Evolutionary conservation across 345 rosid species (phyloP).

Genomic region (Citrus maxima): DNA sequence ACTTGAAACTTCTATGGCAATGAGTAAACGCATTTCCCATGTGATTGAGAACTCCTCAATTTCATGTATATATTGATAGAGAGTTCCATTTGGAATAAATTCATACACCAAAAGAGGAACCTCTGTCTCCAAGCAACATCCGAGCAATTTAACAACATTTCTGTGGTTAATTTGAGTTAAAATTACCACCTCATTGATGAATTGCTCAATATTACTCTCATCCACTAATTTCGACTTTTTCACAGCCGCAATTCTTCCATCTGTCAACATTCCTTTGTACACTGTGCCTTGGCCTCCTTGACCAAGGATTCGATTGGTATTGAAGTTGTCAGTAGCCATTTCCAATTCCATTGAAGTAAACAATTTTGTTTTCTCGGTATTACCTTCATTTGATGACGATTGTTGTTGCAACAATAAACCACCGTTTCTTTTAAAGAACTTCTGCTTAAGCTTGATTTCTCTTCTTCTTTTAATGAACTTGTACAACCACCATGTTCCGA

Average conservation of each 20-base stretch:
- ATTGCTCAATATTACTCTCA: neutral
- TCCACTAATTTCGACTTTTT: too few species aligned
- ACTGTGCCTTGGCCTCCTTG: conserved; percentile 7
- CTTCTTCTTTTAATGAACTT: neutral
- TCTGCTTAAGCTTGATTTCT: neutral
- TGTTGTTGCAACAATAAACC: neutral
- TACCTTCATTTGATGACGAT: neutral
- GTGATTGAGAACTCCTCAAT: neutral
- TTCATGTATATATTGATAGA: neutral
- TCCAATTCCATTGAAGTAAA: neutral
- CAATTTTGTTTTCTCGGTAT: neutral
- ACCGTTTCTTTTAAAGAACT: neutral
- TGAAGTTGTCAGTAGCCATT: neutral
- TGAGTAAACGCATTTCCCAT: conserved; percentile 17
- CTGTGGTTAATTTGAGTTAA: neutral
- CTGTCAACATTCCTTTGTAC: neutral
- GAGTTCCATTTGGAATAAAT: neutral
- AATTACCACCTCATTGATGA: neutral
- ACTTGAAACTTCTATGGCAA: neutral
- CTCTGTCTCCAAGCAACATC: neutral
- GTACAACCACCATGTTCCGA: neutral
- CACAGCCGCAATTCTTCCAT: too few species aligned
- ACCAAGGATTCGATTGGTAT: neutral
- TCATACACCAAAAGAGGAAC: neutral
- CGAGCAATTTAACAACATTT: neutral